Percentiles rank a stretch among this genome's conserved stretches.
Conservation (phyloP, 768 basidiomycete species). For the Hysterangium stoloniferum region DNA sequence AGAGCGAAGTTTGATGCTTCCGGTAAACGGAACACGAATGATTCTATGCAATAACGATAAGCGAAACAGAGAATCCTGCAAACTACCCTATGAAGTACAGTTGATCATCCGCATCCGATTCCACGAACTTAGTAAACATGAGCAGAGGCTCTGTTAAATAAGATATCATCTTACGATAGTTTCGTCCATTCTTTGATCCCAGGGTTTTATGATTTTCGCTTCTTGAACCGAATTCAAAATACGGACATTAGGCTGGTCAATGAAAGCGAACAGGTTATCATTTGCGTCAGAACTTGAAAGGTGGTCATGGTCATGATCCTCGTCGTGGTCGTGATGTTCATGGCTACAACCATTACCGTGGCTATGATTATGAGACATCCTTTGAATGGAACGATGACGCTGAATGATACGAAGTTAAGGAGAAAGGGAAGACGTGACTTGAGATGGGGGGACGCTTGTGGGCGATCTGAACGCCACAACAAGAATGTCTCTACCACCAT, state of each 20-base stretch:
- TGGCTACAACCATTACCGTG: constrained; percentile 45
- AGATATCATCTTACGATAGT: constrained; percentile 39
- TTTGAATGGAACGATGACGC: constrained; percentile 1
- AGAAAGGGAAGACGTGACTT: neutral
- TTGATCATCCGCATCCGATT: constrained; percentile 90
- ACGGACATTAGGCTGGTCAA: constrained; percentile 74
- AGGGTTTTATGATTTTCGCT: constrained; percentile 75
- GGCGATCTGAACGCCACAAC: neutral
- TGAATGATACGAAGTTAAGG: no score
- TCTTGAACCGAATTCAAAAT: constrained; percentile 59
- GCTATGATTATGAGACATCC: constrained; percentile 49
- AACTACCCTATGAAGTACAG: constrained; percentile 40
- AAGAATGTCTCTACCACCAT: constrained; percentile 1
- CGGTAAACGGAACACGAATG: constrained; percentile 79
- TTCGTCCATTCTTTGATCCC: constrained; percentile 73
- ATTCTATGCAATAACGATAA: constrained; percentile 40
- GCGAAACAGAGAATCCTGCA: constrained; percentile 4
- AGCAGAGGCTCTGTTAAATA: neutral
- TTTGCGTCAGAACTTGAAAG: constrained; percentile 41
- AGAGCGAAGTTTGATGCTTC: constrained; percentile 75
- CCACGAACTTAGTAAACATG: constrained; percentile 50
- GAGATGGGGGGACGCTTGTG: neutral
- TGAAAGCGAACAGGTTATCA: constrained; percentile 65
- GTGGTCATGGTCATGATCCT: constrained; percentile 42
- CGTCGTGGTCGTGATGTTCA: constrained; percentile 48